Conservation (phyloP, 2,329 filamentous ascomycete genomes). For the Purpureocillium takamizusanense region DNA sequence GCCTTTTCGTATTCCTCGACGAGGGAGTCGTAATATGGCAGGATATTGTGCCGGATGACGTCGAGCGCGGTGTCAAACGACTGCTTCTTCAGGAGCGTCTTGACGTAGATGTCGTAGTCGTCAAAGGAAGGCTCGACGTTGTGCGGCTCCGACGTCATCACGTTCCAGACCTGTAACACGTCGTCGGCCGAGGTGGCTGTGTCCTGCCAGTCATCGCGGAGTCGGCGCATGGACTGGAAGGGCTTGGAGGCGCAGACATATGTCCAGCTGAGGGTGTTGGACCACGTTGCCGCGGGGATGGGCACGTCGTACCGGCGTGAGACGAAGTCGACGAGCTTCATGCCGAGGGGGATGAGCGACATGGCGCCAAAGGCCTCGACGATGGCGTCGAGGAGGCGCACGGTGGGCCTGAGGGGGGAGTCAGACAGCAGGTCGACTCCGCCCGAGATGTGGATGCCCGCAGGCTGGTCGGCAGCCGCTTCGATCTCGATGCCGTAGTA, state of each 20-base stretch:
- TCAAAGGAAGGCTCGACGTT: conserved; percentile 45
- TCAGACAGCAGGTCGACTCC: conserved; percentile 31
- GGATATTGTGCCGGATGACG: conserved; percentile 28
- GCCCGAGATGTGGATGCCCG: conserved; percentile 16
- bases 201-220: conserved; percentile 16
- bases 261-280: conserved; percentile 57
- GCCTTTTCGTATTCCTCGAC: conserved; percentile 15
- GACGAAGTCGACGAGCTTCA: conserved; percentile 53
- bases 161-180: conserved; percentile 46
- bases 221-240: conserved; percentile 24
- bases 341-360: conserved; percentile 48
- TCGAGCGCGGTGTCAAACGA: conserved; percentile 20
- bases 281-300: conserved; percentile 53
- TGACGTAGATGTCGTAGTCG: conserved; percentile 40
- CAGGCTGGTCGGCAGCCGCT: conserved; percentile 7
- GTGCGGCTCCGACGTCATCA: conserved; percentile 51
- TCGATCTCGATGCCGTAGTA: conserved; percentile 20
- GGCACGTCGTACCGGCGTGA: conserved; percentile 48
- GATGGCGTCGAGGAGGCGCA: conserved; percentile 52
- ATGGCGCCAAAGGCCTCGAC: conserved; percentile 61
- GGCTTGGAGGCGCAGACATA: conserved; percentile 43
- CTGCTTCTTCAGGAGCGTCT: conserved; percentile 23
- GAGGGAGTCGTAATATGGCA: conserved; percentile 25
- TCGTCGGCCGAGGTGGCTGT: conserved; percentile 28
- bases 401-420: conserved; percentile 50